Evolutionary conservation across 2,329 filamentous ascomycete species (phyloP), one percentile per base, ranked within the genome.

Genomic region (Neofusicoccum kwambonambiense): DNA sequence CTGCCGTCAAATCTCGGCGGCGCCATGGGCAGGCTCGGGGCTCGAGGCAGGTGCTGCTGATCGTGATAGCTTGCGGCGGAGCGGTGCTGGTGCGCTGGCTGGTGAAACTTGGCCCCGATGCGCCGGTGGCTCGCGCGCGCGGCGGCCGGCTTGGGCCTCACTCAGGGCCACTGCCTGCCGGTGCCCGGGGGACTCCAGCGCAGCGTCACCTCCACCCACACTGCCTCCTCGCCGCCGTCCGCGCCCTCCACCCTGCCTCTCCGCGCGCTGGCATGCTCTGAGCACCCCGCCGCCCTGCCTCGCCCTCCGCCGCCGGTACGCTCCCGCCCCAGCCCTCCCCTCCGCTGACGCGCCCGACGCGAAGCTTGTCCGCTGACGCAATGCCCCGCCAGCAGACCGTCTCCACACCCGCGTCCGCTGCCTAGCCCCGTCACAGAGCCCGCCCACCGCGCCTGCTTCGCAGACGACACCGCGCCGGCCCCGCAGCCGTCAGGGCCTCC

Each of bases 301-400:
- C 35, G 11, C 7, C 41, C 22, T 12, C 22, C 61, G 7, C 45
- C 8, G 31, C 42, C 61, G 41, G 49, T 64, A 54, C 39, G 61
- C 51, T 44, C 19, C 39, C 39, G 50, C 50, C 19, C 27, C 34
- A 15, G 17, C 22, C 17, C 42, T 54, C 27, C 17, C 50, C 17
- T 44, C 41, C 42, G 42, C 50, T 39, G 47, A 50, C 31, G 49
- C 50, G 37, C 49, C 13, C 34, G 27, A 37, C 19, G 12, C 39
- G 15, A 19, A 64, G 62, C 62, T 64, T 35, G 17, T 56, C 45
- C 63, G 63, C 63, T 65, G 63, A 65, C 63, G 63, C 63, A 65
- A 65, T 65, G 63, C 63, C 54, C 63, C 63, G 63, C 63, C 47
- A 65, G 63, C 54, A 52, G 42, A 60, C 52, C 54, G n/a, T 47